Conservation (phyloP, 164 flowering plant species). For the Santalum album region DNA sequence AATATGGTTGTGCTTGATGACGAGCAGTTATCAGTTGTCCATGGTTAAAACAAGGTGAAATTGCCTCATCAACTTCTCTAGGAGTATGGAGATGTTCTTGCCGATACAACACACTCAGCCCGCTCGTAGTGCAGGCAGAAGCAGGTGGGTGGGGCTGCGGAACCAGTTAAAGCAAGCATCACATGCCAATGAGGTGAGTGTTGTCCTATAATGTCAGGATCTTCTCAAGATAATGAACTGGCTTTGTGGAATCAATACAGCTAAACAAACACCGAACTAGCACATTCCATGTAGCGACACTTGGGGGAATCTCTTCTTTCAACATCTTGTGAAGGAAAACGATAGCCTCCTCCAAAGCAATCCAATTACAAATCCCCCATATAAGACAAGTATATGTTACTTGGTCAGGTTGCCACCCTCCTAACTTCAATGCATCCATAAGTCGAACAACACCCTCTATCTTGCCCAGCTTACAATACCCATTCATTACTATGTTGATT, state of each 20-base stretch:
- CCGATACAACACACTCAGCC: no score
- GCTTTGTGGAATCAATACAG: slow-evolving; percentile 17
- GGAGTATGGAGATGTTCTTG: no score
- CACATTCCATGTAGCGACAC: slow-evolving; percentile 55
- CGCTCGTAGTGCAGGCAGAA: no score
- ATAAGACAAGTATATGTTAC: slow-evolving; percentile 54
- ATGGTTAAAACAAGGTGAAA: no score
- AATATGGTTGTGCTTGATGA: no score
- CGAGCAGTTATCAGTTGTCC: no score
- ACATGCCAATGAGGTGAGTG: no score
- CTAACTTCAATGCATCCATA: slow-evolving; percentile 24
- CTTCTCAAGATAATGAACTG: slow-evolving; percentile 20
- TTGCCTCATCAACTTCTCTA: slow-evolving; percentile 9
- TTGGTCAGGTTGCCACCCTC: slow-evolving; percentile 38
- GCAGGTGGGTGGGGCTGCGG: no score
- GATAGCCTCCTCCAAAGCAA: slow-evolving; percentile 42
- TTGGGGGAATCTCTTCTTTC: slow-evolving; percentile 46
- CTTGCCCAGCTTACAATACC: slow-evolving; percentile 51
- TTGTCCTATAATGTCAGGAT: no score
- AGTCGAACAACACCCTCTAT: slow-evolving; percentile 35
- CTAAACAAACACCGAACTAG: slow-evolving; percentile 40
- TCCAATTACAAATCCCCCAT: slow-evolving; percentile 46
- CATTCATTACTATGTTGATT: slow-evolving; percentile 47
- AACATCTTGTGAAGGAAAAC: slow-evolving; percentile 50
- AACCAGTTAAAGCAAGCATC: no score